A percentile compares a stretch with the other conserved stretches of the same genome.
phyloP scores from a whole-genome alignment of 2,329 filamentous ascomycete genomes.

The Tolypocladium nubicola region DNA sequence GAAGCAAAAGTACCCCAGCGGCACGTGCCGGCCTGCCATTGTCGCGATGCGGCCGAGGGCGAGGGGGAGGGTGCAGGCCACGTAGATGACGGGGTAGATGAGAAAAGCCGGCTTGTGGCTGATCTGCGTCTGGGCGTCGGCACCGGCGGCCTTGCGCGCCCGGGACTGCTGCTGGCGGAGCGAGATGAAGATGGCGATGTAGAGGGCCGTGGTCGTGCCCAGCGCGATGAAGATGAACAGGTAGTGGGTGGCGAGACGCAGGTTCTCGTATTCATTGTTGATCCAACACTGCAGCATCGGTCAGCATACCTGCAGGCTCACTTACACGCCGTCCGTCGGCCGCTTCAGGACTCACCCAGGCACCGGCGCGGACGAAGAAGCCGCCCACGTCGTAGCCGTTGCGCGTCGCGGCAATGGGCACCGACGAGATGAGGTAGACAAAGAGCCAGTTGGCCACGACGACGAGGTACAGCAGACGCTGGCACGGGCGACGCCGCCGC shows the following conservation, averaged over 20 bases:
- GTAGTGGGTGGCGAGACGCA: constrained; percentile 53
- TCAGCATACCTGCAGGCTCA: not conserved
- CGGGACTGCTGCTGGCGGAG: constrained; percentile 17
- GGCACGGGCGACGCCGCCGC: constrained; percentile 38
- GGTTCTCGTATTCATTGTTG: constrained; percentile 37
- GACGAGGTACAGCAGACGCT: constrained; percentile 34
- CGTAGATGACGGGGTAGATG: constrained; percentile 58
- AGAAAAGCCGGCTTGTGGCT: constrained; percentile 44
- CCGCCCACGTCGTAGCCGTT: constrained; percentile 31
- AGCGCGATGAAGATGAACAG: constrained; percentile 48
- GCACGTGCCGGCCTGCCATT: constrained; percentile 43
- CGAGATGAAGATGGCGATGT: constrained; percentile 28
- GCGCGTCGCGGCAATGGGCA: constrained; percentile 34
- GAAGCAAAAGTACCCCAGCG: constrained; percentile 45
- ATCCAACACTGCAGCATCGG: constrained; percentile 46
- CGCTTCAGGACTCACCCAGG: constrained; percentile 38
- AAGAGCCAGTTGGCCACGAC: constrained; percentile 47
- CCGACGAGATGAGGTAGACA: constrained; percentile 43
- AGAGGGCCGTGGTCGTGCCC: constrained; percentile 25
- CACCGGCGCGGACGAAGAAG: constrained; percentile 53
- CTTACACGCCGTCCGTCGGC: not conserved
- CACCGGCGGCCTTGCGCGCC: not conserved
- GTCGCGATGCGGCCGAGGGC: constrained; percentile 52
- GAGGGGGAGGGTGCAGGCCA: constrained; percentile 57
- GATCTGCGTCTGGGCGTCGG: constrained; percentile 6